phyloP scores from a whole-genome alignment of 106 monocot genomes.

The Gastrodia elata region DNA sequence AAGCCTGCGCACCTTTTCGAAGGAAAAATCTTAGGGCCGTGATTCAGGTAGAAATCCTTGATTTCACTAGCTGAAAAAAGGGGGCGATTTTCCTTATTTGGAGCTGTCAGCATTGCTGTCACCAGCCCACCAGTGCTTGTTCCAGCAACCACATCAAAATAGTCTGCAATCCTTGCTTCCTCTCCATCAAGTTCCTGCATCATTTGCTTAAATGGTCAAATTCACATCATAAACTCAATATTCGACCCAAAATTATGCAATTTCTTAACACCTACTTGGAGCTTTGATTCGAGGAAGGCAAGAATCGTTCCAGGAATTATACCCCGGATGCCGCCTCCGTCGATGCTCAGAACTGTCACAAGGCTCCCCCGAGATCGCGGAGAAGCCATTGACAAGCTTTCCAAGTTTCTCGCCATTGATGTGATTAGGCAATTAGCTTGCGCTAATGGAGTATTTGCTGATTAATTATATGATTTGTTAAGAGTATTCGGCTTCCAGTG shows the following conservation, averaged over 20 bases:
- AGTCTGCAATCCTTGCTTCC: conserved; percentile 44
- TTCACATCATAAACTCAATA: too few species aligned
- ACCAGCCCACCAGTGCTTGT: conserved; percentile 60
- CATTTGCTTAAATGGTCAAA: too few species aligned
- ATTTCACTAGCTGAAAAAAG: conserved; percentile 46
- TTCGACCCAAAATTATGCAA: neutral
- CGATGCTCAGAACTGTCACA: conserved; percentile 39
- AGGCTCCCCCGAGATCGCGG: conserved; percentile 18
- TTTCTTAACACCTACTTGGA: conserved; percentile 18
- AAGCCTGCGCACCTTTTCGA: conserved; percentile 8
- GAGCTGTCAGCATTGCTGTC: conserved; percentile 48
- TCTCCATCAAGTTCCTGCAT: conserved; percentile 43
- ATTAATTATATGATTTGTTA: neutral
- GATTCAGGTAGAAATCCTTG: conserved; percentile 29
- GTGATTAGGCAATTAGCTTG: neutral
- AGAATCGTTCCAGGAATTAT: conserved; percentile 42
- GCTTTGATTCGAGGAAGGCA: conserved; percentile 32
- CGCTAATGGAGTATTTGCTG: neutral
- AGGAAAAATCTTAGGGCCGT: conserved; percentile 41
- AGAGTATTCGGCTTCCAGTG: neutral
- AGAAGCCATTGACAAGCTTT: neutral
- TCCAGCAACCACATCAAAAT: conserved; percentile 49
- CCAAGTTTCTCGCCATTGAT: neutral
- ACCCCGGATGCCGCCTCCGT: conserved; percentile 54
- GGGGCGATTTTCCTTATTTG: conserved; percentile 27